Base-by-base conservation (phyloP, 495 filamentous ascomycete species). In the Penicillium dipodomyicola region DNA sequence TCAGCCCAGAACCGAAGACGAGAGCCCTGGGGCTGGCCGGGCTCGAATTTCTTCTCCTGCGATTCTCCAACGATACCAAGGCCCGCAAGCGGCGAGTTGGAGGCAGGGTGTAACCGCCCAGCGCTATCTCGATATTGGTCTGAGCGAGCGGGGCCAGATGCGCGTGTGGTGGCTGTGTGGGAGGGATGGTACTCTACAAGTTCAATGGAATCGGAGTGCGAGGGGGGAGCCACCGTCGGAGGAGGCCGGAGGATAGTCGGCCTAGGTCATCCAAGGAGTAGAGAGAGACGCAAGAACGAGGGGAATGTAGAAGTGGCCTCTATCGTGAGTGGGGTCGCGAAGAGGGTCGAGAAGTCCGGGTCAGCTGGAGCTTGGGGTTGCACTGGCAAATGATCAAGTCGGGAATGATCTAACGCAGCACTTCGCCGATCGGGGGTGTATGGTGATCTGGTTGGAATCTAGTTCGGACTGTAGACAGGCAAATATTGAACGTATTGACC, bases 1-100 rank as follows among this genome's bases (percentile, higher is more conserved):
- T 76, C 67, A 14, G 62, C 58, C 74, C 75, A 79, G 57, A 68
- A 72, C 35, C 62, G 65, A 32, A 77, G 63, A 57, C 58, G 54
- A 47, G 65, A 60, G n/a, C 60, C 61, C 45, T 61, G 60, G 48
- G 41, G 54, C 30, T 61, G 51, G n/a, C 56, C 49, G 4, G 43
- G 44, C 14, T 47, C 51, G 6, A 35, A 29, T 49, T 45, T 37
- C 41, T 68, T 64, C 62, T 67, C 66, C 50, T 54, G 20, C 15
- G 32, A 54, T 11, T 54, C 27, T 25, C 47, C 37, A 17, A 19
- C 23, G 30, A 40, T 52, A 49, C 41, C 45, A 56, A 59, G 30
- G 23, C 56, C 42, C 6, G 56, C 61, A 30, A 61, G 41, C 37
- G 58, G 49, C 46, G 66, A 60, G 35, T 51, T 57, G 30, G 46